Evolutionary conservation across 768 basidiomycete species (phyloP).

Genomic region (Lactarius psammicola): DNA sequence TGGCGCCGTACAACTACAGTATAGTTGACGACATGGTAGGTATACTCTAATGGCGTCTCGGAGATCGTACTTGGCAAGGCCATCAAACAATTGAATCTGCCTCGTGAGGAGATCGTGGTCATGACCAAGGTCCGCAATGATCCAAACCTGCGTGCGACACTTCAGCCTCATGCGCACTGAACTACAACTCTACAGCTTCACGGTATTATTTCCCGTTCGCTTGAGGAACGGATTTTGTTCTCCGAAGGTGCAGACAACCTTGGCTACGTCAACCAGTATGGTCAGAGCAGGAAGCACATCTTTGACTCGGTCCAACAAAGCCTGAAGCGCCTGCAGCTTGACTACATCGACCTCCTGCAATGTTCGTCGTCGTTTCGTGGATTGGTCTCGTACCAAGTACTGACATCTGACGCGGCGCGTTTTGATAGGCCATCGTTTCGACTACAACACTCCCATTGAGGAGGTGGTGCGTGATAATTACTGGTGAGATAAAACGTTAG

Average conservation of each 20-base stretch:
- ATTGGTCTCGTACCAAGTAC: background rate
- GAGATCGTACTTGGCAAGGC: slow-evolving; percentile 49
- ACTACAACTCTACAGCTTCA: slow-evolving; percentile 9
- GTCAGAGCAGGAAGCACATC: slow-evolving; percentile 50
- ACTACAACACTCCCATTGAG: slow-evolving; percentile 43
- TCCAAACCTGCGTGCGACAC: background rate
- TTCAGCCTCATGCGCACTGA: background rate
- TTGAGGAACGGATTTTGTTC: background rate
- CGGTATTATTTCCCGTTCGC: background rate
- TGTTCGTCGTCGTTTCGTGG: slow-evolving; percentile 37
- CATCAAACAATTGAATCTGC: slow-evolving; percentile 45
- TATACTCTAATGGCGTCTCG: slow-evolving; percentile 42
- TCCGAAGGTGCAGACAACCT: slow-evolving; percentile 26
- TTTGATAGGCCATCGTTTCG: slow-evolving; percentile 41
- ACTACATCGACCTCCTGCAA: slow-evolving; percentile 72
- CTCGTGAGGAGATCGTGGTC: slow-evolving; percentile 49
- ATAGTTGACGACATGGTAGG: background rate
- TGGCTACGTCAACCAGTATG: slow-evolving; percentile 42
- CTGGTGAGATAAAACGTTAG: background rate
- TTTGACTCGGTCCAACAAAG: slow-evolving; percentile 58
- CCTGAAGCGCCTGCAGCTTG: slow-evolving; percentile 62
- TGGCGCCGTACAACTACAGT: background rate
- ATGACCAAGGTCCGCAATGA: slow-evolving; percentile 45
- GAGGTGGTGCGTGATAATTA: slow-evolving; percentile 33
- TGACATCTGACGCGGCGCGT: slow-evolving; percentile 1